A percentile compares a stretch with the other conserved stretches of the same genome.
Evolutionary conservation across 2,329 filamentous ascomycete genomes (phyloP).

Genomic region (Penicillium sp.): DNA sequence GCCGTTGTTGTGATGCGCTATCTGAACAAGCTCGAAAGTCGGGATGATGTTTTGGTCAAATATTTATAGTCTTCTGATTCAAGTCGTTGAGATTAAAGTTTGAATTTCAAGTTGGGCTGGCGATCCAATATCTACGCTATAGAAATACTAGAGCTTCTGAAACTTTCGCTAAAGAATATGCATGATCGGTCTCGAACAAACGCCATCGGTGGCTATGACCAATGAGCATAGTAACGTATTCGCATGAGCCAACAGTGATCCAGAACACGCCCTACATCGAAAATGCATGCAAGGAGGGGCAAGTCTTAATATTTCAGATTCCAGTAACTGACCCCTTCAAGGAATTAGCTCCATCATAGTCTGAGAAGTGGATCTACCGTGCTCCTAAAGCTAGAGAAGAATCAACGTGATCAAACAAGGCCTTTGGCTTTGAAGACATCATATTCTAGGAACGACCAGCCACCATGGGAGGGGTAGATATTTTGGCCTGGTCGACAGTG

Average conservation of each 20-base stretch:
- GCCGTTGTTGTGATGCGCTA: not conserved
- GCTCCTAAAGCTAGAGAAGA: no score
- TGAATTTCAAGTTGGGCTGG: no score
- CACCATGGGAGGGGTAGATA: not conserved
- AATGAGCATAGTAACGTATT: not conserved
- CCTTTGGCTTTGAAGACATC: not conserved
- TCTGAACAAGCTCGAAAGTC: not conserved
- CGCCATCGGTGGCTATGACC: not conserved
- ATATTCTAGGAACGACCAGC: not conserved
- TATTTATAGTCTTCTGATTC: no score
- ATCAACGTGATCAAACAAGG: no score
- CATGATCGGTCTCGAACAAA: not conserved
- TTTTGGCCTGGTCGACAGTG: slow-evolving; percentile 1
- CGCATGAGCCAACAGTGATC: not conserved
- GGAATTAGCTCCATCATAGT: not conserved
- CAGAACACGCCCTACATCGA: not conserved
- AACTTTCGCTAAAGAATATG: not conserved
- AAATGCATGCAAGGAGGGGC: not conserved
- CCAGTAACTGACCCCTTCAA: not conserved
- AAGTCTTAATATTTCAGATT: not conserved
- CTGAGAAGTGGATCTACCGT: no score
- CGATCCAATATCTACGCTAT: no score
- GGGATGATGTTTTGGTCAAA: not conserved
- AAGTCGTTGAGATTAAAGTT: no score
- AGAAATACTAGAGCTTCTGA: no score